These are phyloP conservation scores for Platanus orientalis DNA, from an alignment of 164 flowering plant genomes.

Conservation along the genomic window DNA sequence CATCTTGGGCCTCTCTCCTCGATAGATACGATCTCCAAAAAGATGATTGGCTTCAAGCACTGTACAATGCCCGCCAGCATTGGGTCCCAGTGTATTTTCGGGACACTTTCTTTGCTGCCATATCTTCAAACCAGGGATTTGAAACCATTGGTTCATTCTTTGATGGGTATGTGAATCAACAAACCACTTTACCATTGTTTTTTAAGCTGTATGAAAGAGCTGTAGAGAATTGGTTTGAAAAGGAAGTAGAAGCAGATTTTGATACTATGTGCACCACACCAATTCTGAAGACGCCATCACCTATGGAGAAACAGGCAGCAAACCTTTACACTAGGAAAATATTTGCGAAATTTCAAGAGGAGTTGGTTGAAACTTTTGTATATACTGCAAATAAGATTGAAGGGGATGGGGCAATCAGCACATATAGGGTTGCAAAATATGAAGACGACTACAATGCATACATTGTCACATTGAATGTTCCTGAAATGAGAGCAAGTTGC, in stretches of 20 bases:
- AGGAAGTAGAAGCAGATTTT: constrained; percentile 57
- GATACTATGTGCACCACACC: constrained; percentile 49
- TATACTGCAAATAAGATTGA: constrained; percentile 56
- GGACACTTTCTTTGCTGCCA: constrained; percentile 58
- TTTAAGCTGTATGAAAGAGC: constrained; percentile 56
- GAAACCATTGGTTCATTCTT: constrained; percentile 38
- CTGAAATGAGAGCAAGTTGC: constrained; percentile 48
- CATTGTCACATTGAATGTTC: constrained; percentile 37
- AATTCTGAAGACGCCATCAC: constrained; percentile 53
- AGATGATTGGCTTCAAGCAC: constrained; percentile 67
- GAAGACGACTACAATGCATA: constrained; percentile 54
- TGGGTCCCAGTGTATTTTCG: constrained; percentile 76
- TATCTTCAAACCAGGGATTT: constrained; percentile 36
- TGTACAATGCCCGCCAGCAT: constrained; percentile 50
- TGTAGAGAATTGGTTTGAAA: constrained; percentile 40
- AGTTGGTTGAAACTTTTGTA: constrained; percentile 54
- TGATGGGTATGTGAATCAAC: constrained; percentile 48
- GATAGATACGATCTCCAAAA: constrained; percentile 49
- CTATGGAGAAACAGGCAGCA: constrained; percentile 66
- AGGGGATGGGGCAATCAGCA: constrained; percentile 44
- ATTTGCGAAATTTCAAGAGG: constrained; percentile 57
- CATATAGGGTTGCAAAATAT: constrained; percentile 60
- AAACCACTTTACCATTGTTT: constrained; percentile 42
- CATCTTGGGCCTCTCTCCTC: constrained; percentile 51
- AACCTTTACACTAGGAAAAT: constrained; percentile 48